Evolutionary conservation across 2,329 filamentous ascomycete species (phyloP), one percentile per base, ranked within the genome.

Genomic region (Didymosphaeria variabile): DNA sequence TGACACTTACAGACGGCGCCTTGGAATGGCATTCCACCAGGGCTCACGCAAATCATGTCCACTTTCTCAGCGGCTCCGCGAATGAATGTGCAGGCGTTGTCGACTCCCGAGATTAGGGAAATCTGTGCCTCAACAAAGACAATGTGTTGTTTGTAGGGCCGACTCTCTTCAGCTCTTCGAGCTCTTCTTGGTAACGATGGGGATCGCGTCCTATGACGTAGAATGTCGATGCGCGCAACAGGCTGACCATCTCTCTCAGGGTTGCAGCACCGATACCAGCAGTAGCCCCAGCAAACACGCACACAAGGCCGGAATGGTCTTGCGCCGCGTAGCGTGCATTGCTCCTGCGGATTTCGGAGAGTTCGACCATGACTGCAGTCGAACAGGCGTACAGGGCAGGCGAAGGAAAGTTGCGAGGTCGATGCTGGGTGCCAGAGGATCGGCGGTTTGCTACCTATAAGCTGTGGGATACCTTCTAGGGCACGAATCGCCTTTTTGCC

Each of bases 61-160:
- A 65, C 56, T 23, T 65, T 65, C 44, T 60, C 45, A 13, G 36
- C 62, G 26, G 44, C 50, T 17, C 2, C 36, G 13, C 10, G 19
- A 46, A 61, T 62, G 12, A 29, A 9, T 10, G 46, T 21, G 46
- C 59, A 62, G 31, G 63, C 61, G 7, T 47, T 19, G 53, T 64
- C 61, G 26, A 66, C 47, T 26, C 49, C 57, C 4, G 63, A 59
- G 36, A 64, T 60, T 6, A 66, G 54, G 17, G 63, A 38, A 26
- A 66, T 40, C 15, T 79, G 67, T 19, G 65, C 61, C 29, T 74
- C 66, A 50, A 79, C 58, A 45, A 69, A 78, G 17, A 71, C 44
- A 38, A 77, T 67, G 13, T 51, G 13, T 51, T 46, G 36, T 57
- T 56, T 9, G 51, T 61, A 7, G 57, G 49, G 26, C 32, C 34